A percentile compares a stretch with the other conserved stretches of the same genome.
These are phyloP conservation scores for Tephrocybe sp. DNA, from an alignment of 768 basidiomycete species.

Conservation along the genomic window DNA sequence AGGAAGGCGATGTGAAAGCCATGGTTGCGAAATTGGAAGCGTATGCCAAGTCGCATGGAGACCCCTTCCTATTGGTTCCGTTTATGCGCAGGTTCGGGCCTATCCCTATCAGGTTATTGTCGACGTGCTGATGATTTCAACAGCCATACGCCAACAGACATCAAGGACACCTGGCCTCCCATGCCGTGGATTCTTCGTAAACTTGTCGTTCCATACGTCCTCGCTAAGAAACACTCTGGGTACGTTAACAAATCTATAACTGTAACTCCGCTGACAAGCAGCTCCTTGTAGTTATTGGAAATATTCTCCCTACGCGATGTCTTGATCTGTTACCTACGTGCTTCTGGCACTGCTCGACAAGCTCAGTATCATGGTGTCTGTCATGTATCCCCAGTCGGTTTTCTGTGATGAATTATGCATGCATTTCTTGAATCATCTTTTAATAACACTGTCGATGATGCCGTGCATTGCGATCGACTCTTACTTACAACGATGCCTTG, in stretches of 20 bases:
- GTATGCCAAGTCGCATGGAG: slow-evolving; percentile 32
- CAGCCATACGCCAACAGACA: slow-evolving; percentile 39
- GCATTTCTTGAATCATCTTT: no score
- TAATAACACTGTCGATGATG: no score
- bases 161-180: slow-evolving; percentile 35
- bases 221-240: slow-evolving; percentile 35
- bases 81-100: slow-evolving; percentile 34
- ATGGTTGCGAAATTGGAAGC: slow-evolving; percentile 26
- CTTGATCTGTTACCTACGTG: slow-evolving; percentile 16
- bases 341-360: no score
- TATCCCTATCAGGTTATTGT: background rate
- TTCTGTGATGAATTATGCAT: no score
- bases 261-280: background rate
- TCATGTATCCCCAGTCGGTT: no score
- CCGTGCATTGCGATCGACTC: no score
- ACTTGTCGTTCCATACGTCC: slow-evolving; percentile 33
- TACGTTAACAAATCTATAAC: slow-evolving; percentile 14
- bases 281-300: slow-evolving; percentile 34
- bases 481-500: no score
- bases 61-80: slow-evolving; percentile 32
- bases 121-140: background rate
- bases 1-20: slow-evolving; percentile 24
- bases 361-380: no score
- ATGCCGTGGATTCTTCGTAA: slow-evolving; percentile 40
- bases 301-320: slow-evolving; percentile 33